Base-by-base conservation (phyloP, 495 filamentous ascomycete genomes). In the Xylaria flabelliformis region DNA sequence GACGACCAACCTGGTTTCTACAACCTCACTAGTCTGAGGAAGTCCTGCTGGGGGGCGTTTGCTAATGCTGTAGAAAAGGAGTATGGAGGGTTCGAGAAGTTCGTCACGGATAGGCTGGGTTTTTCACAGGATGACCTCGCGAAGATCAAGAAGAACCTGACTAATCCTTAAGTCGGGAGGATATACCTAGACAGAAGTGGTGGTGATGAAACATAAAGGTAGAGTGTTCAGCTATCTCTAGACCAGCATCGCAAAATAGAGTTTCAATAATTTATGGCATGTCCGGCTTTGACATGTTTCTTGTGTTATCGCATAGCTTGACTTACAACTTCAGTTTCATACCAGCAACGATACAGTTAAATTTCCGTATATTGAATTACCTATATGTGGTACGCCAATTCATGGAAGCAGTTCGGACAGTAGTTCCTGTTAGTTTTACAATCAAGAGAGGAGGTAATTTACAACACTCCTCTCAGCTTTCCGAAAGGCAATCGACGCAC, bases 61-160 rank as follows among this genome's bases (percentile, higher is more conserved):
- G 74, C 79, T 17, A 73, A 73, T 34, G 82, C 72, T 9, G 75
- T 83, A 4, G 73, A 82, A 58, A 64, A 77, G 44, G 75, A 79
- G 29, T 80, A 82, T 46, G 83, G 82, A 32, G 83, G 85, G 4
- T 85, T 83, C 67, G 81, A 85, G 56, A 74, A 76, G 10, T 86
- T 86, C 65, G 77, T 85, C 44, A 80, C 70, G 9, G 70, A 77
- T 7, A 71, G 72, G 26, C 74, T 86, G 32, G 83, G 83, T 4
- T 82, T 87, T 51, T 76, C 78, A 3, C 70, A 70, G 9, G 80
- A 80, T 6, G 84, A 86, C 10, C 56, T 87, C 19, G 69, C 72
- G 8, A 82, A 72, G 67, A 83, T 87, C 64, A 82, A 78, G 74
- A 75, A 67, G 72, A 85, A 85, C 72, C 74, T 86, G 29, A 78